Conservation (phyloP, 805 yeast species). For the Candida easanensis region DNA sequence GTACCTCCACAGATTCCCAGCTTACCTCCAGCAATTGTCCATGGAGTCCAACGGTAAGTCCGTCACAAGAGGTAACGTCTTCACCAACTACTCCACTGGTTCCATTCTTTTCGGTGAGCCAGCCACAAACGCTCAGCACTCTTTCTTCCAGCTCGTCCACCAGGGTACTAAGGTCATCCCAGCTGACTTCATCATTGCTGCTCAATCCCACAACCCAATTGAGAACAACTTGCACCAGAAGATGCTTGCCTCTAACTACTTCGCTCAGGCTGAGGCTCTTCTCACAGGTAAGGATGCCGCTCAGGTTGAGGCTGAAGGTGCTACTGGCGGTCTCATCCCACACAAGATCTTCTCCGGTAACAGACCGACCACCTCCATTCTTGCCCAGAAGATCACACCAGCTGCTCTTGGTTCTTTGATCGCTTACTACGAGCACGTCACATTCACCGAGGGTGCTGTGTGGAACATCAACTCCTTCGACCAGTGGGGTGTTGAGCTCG, state of each 20-base stretch:
- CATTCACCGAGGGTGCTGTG: conserved; percentile 97
- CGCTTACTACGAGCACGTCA: conserved; percentile 96
- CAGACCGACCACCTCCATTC: conserved; percentile 97
- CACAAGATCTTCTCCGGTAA: conserved; percentile 97
- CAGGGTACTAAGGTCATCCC: conserved; percentile 99
- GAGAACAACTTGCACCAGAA: conserved; percentile 91
- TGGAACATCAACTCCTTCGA: conserved; percentile 99
- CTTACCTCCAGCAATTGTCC: conserved; percentile 95
- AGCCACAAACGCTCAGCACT: conserved; percentile 98
- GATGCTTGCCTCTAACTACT: conserved; percentile 98
- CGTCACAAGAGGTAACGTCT: conserved; percentile 87
- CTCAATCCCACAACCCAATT: conserved; percentile 96
- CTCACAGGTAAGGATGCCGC: conserved; percentile 91
- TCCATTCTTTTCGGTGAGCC: conserved; percentile 97
- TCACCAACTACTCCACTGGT: conserved; percentile 94
- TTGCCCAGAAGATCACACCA: conserved; percentile 95
- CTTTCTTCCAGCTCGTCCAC: conserved; percentile 98
- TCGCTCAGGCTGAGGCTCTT: conserved; percentile 97
- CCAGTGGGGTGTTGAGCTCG: conserved; percentile 99
- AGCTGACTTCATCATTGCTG: conserved; percentile 94
- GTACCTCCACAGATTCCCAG: conserved; percentile 98
- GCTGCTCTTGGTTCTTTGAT: conserved; percentile 94
- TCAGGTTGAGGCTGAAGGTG: conserved; percentile 86
- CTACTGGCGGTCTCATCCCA: conserved; percentile 80
- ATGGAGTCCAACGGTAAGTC: conserved; percentile 99